These are phyloP conservation scores for Phylloporus gajari DNA, from an alignment of 1,284 basidiomycete genomes.

Conservation along the genomic window DNA sequence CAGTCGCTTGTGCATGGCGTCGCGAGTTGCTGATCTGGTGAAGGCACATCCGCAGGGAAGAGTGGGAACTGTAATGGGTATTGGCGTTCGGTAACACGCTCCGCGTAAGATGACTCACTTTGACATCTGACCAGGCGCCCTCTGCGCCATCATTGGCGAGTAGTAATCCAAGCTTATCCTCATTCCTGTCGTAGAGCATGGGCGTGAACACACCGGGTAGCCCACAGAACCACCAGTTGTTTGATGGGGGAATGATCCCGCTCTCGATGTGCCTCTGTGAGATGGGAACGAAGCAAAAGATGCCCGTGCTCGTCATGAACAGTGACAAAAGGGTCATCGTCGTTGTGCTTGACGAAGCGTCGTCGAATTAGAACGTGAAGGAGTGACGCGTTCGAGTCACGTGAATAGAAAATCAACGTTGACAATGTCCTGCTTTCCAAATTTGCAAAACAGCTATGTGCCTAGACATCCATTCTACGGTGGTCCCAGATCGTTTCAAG, in stretches of 20 bases:
- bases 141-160: neutral
- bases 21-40: neutral
- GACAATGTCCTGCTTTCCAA: too few species aligned
- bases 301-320: conserved; percentile 37
- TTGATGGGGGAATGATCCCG: conserved; percentile 29
- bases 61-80: neutral
- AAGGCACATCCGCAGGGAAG: neutral
- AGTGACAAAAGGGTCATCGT: conserved; percentile 35
- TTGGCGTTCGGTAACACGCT: neutral
- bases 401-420: conserved; percentile 37
- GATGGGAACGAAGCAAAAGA: conserved; percentile 42
- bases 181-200: neutral
- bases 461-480: too few species aligned
- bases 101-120: conserved; percentile 17
- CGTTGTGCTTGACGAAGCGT: neutral
- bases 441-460: too few species aligned
- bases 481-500: too few species aligned
- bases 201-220: conserved; percentile 10
- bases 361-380: neutral
- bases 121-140: neutral
- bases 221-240: conserved; percentile 15
- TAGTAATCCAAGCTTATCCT: neutral
- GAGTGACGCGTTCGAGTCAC: conserved; percentile 30
- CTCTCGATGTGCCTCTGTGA: conserved; percentile 39
- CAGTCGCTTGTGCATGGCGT: neutral